Evolutionary conservation across 2,329 filamentous ascomycete species (phyloP), one percentile per base, ranked within the genome.

Genomic region (Botrytis cinerea): DNA sequence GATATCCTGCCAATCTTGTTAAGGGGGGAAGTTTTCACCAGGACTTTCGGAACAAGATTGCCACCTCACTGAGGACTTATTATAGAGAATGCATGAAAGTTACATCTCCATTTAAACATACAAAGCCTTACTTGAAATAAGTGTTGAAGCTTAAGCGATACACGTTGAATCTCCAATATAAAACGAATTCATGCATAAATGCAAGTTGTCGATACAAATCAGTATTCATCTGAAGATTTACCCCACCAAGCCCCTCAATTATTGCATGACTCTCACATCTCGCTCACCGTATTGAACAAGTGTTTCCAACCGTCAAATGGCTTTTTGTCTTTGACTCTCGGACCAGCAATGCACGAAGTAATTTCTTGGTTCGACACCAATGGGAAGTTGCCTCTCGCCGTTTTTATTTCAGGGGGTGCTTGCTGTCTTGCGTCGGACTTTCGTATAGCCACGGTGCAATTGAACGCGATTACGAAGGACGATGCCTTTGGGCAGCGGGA

Each of bases 161-260:
- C 64, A 67, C 63, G 45, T 67, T 32, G 48, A 67, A 51, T 67
- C 48, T 32, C 63, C 45, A 67, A 67, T 67, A 67, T 54, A 67
- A 51, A 67, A 51, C 61, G 40, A 45, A 64, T 46, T 64, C 61
- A 63, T 63, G 61, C 61, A 63, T 63, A 32, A 63, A 63, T 43
- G 60, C 60, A 40, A 63, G 25, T 43, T n/a, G 61, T 45, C 18
- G 61, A 45, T 45, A 63, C 64, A 1, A 32, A 32, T 25, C 14
- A n/a, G n/a, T 22, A 64, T 22, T 64, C 46, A 54, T 69, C 48
- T 32, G 7, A 54, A 54, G 25, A 12, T 59, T 62, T 48, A 63
- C 69, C 69, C 69, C 69, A 71, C 69, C 46, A 71, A 71, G 69
- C 69, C 69, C 69, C 69, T 71, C 69, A 48, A 71, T 71, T 71